phyloP scores from a whole-genome alignment of 176 grass and related monocot genomes.

The Musa schizocarpa region DNA sequence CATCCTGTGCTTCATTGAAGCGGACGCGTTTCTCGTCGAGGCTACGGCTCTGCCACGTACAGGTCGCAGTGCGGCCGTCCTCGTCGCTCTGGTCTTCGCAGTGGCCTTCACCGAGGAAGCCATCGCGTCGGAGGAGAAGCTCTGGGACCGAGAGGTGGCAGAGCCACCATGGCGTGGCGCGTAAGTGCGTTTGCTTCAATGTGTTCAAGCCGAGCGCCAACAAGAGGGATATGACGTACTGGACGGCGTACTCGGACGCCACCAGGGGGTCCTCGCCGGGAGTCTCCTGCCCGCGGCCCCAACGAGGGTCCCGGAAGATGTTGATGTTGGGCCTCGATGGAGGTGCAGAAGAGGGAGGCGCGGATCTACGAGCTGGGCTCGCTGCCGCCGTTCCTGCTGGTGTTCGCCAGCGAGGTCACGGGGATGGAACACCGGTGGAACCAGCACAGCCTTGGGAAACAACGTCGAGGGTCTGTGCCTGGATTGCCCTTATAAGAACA shows the following conservation, averaged over 20 bases:
- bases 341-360: constrained; percentile 81
- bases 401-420: constrained; percentile 87
- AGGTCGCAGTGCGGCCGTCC: too few species aligned
- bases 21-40: too few species aligned
- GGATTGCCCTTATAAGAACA: constrained; percentile 15
- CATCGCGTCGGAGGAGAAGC: too few species aligned
- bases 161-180: too few species aligned
- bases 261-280: constrained; percentile 70
- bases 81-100: too few species aligned
- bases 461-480: constrained; percentile 76
- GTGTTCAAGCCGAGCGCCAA: too few species aligned
- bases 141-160: too few species aligned
- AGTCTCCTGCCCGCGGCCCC: constrained; percentile 83
- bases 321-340: constrained; percentile 99
- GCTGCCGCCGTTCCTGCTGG: constrained; percentile 73
- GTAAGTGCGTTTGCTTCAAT: too few species aligned
- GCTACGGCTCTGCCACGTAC: too few species aligned
- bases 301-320: constrained; percentile 77
- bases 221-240: constrained; percentile 39
- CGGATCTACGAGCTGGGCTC: constrained; percentile 92
- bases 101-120: too few species aligned
- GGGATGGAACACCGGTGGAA: constrained; percentile 49
- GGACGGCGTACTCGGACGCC: constrained; percentile 41
- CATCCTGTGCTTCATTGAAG: too few species aligned
- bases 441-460: constrained; percentile 91